These are phyloP conservation scores for Maudiozyma barnettii DNA, from an alignment of 805 yeast species.

Conservation along the genomic window DNA sequence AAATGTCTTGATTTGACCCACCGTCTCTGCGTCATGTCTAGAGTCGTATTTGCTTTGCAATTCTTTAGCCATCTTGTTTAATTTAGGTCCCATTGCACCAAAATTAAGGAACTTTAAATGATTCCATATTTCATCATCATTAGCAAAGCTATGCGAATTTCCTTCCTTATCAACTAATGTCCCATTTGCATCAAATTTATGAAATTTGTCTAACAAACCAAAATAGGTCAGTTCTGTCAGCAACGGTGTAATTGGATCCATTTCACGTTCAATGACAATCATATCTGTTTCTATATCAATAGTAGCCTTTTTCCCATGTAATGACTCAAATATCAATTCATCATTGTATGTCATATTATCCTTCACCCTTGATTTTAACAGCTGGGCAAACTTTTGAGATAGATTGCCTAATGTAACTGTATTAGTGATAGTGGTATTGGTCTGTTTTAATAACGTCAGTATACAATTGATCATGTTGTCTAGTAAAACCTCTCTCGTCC, in stretches of 20 bases:
- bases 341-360: slow-evolving; percentile 3
- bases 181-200: slow-evolving; percentile 39
- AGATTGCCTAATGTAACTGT: slow-evolving; percentile 19
- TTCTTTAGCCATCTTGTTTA: slow-evolving; percentile 61
- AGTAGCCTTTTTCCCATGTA: slow-evolving; percentile 30
- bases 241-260: slow-evolving; percentile 64
- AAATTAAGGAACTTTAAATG: slow-evolving; percentile 60
- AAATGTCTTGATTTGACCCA: slow-evolving; percentile 58
- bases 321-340: slow-evolving; percentile 19
- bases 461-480: slow-evolving; percentile 24
- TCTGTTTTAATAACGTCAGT: slow-evolving; percentile 13
- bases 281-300: slow-evolving; percentile 53
- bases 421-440: slow-evolving; percentile 20
- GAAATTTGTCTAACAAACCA: slow-evolving; percentile 71
- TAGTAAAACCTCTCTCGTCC: slow-evolving; percentile 19
- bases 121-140: slow-evolving; percentile 28
- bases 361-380: slow-evolving; percentile 13
- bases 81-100: slow-evolving; percentile 62
- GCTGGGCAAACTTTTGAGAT: slow-evolving; percentile 14
- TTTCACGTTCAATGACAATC: slow-evolving; percentile 66
- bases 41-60: slow-evolving; percentile 61
- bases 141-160: slow-evolving; percentile 11
- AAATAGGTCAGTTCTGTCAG: slow-evolving; percentile 70
- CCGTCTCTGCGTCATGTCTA: slow-evolving; percentile 46
- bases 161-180: slow-evolving; percentile 20